Evolutionary conservation across 345 rosid genomes (phyloP), one percentile per base, ranked within the genome.

Genomic region (Leavenworthia alabamica): DNA sequence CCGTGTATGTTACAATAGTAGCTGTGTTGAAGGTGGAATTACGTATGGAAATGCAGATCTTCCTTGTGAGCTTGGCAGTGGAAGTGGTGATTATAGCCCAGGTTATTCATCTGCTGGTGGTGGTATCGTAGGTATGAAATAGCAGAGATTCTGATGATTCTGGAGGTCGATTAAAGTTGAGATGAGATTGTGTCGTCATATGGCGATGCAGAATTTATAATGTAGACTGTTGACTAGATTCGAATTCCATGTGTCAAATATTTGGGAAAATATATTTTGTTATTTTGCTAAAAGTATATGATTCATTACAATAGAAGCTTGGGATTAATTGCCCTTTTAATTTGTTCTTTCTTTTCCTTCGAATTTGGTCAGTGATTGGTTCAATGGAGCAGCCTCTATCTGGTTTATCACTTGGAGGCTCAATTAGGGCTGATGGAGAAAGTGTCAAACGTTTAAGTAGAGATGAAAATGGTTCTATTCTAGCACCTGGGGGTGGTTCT

Each of bases 51-150:
- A 82, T 78, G 78, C 76, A 45, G 77, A 82, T 67, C 76, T 90
- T 72, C 99, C 99, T 43, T 94, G 99, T 73, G 97, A 90, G 77
- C 97, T 84, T 79, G 99, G 99, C 67, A 94, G 99, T 80, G 99
- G 99, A 80, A 94, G 99, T 79, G 99, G 99, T 54, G 79, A 81
- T 40, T 84, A 80, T 68, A 82, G 76, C 65, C 73, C 75, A 2
- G 64, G 67, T 71, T 75, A 75, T 71, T 79, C 85, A 29, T 80
- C 96, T 72, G 65, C 96, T 26, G 99, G 99, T 32, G 99, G 99
- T 70, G 99, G 99, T 37, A 80, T 88, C 62, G 73, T 94, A 77
- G 93, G 97, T 94, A 81, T 67, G 77, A 56, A 41, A 42, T 47
- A 49, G 56, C 40, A 19, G 37, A 17, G 17, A 55, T 40, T 15